A percentile compares a stretch with the other conserved stretches of the same genome.
Evolutionary conservation across 2,329 filamentous ascomycete species (phyloP).

Genomic region (Penicillium sp.): DNA sequence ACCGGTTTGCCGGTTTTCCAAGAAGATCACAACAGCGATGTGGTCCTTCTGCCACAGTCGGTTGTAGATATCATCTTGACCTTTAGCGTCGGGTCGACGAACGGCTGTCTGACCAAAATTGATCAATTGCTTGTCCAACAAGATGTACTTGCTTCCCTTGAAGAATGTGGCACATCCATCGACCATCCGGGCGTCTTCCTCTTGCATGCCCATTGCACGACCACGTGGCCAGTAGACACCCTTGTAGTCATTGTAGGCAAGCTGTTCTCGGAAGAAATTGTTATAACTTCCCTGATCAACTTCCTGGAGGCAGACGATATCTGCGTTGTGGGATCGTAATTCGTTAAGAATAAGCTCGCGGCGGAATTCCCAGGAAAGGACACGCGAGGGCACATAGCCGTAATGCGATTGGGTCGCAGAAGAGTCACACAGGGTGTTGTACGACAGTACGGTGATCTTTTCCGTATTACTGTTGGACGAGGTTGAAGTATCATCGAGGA

Average conservation of each 20-base stretch:
- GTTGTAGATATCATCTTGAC: slow-evolving; percentile 96
- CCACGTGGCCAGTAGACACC: slow-evolving; percentile 91
- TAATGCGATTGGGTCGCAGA: slow-evolving; percentile 83
- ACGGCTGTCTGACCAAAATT: slow-evolving; percentile 91
- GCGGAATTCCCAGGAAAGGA: slow-evolving; percentile 83
- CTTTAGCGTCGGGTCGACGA: slow-evolving; percentile 94
- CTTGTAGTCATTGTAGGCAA: slow-evolving; percentile 87
- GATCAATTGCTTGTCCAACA: slow-evolving; percentile 91
- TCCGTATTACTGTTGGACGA: slow-evolving; percentile 56
- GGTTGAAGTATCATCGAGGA: slow-evolving; percentile 60
- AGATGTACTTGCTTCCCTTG: slow-evolving; percentile 89
- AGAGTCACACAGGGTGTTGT: slow-evolving; percentile 94
- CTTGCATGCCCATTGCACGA: slow-evolving; percentile 85
- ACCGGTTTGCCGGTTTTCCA: slow-evolving; percentile 90
- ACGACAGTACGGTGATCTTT: slow-evolving; percentile 81
- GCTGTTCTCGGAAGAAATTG: slow-evolving; percentile 81
- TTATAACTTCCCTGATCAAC: slow-evolving; percentile 90
- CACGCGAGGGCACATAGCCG: slow-evolving; percentile 81
- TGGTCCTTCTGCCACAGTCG: slow-evolving; percentile 98
- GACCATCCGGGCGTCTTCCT: slow-evolving; percentile 83
- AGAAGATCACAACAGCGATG: slow-evolving; percentile 86
- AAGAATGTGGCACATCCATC: slow-evolving; percentile 97
- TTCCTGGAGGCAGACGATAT: slow-evolving; percentile 91
- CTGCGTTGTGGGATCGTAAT: slow-evolving; percentile 73
- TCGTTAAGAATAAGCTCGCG: slow-evolving; percentile 80